These are phyloP conservation scores for Mycena belliarum DNA, from an alignment of 768 basidiomycete species.

Conservation along the genomic window DNA sequence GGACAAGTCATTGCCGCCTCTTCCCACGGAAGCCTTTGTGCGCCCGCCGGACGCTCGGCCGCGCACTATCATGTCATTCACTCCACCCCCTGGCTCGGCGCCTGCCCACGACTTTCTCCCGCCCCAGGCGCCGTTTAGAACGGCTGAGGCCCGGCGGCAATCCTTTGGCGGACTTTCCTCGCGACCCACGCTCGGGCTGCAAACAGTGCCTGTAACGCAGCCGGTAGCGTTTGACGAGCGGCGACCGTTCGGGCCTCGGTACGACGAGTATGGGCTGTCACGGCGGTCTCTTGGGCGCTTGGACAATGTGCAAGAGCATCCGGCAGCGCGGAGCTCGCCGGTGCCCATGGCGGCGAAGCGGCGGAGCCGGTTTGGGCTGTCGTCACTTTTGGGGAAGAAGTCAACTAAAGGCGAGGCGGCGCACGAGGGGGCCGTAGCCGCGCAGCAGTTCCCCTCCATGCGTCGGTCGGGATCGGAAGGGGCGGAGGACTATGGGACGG, in stretches of 20 bases:
- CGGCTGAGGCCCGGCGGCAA: conserved; percentile 61
- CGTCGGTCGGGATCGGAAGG: conserved; percentile 45
- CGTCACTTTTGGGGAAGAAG: conserved; percentile 65
- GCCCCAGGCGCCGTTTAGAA: conserved; percentile 65
- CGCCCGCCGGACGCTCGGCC: conserved; percentile 54
- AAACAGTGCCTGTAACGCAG: conserved; percentile 48
- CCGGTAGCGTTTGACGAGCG: conserved; percentile 38
- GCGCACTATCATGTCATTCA: conserved; percentile 65
- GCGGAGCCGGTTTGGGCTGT: conserved; percentile 72
- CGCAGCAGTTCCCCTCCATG: conserved; percentile 53
- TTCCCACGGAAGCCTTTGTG: conserved; percentile 54
- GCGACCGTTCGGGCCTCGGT: conserved; percentile 43
- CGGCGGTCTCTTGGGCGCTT: conserved; percentile 55
- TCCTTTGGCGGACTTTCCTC: conserved; percentile 73
- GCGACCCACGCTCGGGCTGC: conserved; percentile 51
- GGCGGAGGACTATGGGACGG: conserved; percentile 48
- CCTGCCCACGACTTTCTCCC: conserved; percentile 54
- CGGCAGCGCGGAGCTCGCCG: conserved; percentile 28
- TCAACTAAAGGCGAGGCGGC: conserved; percentile 34
- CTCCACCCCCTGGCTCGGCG: conserved; percentile 48
- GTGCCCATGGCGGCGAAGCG: conserved; percentile 51
- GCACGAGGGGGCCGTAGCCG: neutral
- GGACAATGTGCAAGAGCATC: conserved; percentile 36
- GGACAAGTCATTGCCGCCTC: conserved; percentile 79
- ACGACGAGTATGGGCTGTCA: conserved; percentile 76